These are phyloP conservation scores for Solanum megistacrolobum DNA, from an alignment of 257 asterid genomes.

Conservation along the genomic window DNA sequence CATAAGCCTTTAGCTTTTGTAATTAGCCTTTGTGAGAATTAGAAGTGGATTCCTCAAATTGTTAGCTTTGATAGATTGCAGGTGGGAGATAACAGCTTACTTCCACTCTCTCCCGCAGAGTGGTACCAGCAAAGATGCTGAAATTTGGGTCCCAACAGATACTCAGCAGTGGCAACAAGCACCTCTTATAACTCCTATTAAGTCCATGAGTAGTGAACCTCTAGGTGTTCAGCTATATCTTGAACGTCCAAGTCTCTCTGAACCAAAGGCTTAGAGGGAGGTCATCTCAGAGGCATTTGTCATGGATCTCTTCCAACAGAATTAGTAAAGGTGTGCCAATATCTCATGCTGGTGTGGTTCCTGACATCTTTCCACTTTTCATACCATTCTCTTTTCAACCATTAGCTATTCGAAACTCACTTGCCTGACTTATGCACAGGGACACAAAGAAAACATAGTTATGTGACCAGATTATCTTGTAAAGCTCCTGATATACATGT, in stretches of 20 bases:
- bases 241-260: slow-evolving; percentile 56
- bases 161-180: slow-evolving; percentile 81
- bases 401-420: background rate
- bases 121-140: slow-evolving; percentile 47
- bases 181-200: slow-evolving; percentile 64
- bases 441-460: background rate
- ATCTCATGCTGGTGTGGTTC: background rate
- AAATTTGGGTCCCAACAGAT: slow-evolving; percentile 76
- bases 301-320: background rate
- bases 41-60: background rate
- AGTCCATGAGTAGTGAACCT: slow-evolving; percentile 81
- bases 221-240: slow-evolving; percentile 72
- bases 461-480: background rate
- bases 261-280: slow-evolving; percentile 17
- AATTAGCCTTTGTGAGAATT: background rate
- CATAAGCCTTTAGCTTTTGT: background rate
- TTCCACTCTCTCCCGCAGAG: slow-evolving; percentile 54
- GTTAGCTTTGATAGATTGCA: slow-evolving; percentile 42
- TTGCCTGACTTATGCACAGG: background rate
- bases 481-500: background rate
- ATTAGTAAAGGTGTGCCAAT: background rate
- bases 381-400: background rate
- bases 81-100: slow-evolving; percentile 87
- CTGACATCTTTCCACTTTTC: background rate
- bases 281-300: background rate